Evolutionary conservation across 2,329 filamentous ascomycete species (phyloP).

Genomic region (Erysiphe pulchra): DNA sequence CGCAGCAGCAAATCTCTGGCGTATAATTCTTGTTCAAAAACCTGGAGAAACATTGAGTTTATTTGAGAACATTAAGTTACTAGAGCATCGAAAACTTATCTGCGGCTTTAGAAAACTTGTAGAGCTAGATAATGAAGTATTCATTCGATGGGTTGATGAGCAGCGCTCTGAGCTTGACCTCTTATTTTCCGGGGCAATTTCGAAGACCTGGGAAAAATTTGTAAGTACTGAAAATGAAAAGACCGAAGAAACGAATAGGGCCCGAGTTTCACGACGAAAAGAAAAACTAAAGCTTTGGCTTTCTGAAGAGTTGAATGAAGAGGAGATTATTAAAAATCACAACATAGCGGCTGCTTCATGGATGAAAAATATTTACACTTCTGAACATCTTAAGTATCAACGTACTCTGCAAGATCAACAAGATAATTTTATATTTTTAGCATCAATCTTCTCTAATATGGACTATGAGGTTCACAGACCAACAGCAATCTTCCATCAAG

Average conservation of each 20-base stretch:
- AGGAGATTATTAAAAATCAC: slow-evolving; percentile 55
- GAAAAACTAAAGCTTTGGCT: slow-evolving; percentile 69
- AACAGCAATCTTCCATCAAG: slow-evolving; percentile 46
- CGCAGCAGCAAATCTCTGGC: slow-evolving; percentile 61
- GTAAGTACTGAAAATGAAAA: slow-evolving; percentile 58
- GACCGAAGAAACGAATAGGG: slow-evolving; percentile 49
- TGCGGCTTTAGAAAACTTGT: slow-evolving; percentile 62
- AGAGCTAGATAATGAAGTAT: slow-evolving; percentile 70
- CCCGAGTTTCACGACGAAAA: slow-evolving; percentile 45
- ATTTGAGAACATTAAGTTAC: slow-evolving; percentile 42
- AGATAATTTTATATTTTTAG: slow-evolving; percentile 59
- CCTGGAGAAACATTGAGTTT: slow-evolving; percentile 55
- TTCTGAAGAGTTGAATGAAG: slow-evolving; percentile 35
- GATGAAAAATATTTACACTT: slow-evolving; percentile 86
- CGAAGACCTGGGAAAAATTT: slow-evolving; percentile 70
- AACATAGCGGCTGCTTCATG: slow-evolving; percentile 70
- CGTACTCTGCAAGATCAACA: slow-evolving; percentile 77
- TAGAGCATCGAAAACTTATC: slow-evolving; percentile 45
- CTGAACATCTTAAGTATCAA: slow-evolving; percentile 80
- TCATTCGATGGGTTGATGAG: slow-evolving; percentile 68
- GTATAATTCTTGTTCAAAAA: slow-evolving; percentile 85
- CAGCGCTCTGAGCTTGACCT: slow-evolving; percentile 54
- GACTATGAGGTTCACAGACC: slow-evolving; percentile 54
- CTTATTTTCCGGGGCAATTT: slow-evolving; percentile 60
- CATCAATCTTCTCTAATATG: slow-evolving; percentile 51